Evolutionary conservation across 306 rosid species (phyloP), one percentile per base, ranked within the genome.

Genomic region (Rosa lucieae): DNA sequence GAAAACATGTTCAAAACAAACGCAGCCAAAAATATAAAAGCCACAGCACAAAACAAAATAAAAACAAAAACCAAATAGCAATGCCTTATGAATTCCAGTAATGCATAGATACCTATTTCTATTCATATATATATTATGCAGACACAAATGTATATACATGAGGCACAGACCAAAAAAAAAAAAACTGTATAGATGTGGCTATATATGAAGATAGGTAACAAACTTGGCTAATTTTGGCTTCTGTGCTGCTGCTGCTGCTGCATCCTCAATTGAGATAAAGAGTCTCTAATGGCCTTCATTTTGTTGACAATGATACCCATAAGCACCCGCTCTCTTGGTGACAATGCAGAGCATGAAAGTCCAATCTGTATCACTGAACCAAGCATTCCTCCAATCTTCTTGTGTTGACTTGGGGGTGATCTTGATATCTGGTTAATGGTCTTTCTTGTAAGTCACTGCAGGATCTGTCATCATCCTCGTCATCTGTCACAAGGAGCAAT

Each of bases 361-460:
- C 93, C 97, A 67, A 86, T 73, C 58, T 74, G 76, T 78, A 84
- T 62, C 73, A 89, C 6, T 5, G 83, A 26, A 77, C 76, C 77
- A 84, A 29, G 72, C 86, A 80, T 20, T 86, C 82, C 18, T 86
- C 84, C 55, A 82, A 47, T 51, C 20, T 73, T 40, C 65, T n/a
- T 62, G 20, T 59, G 5, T n/a, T 6, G 21, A 1, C 42, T 80
- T 29, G 29, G 29, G 29, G 29, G 29, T 26, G 29, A 52, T 84
- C 61, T 1, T 21, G 12, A 55, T 43, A 71, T 23, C 29, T 15
- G 21, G 51, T 67, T 32, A 80, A 52, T 3, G 81, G 72, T 1
- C 4, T 67, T 72, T 81, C 81, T 59, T 89, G 82, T 35, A 21
- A 42, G 37, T 66, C 70, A 26, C 51, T 43, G 43, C 7, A 1